Conservation (phyloP, 2,329 filamentous ascomycete species). For the Sarocladium strictum region DNA sequence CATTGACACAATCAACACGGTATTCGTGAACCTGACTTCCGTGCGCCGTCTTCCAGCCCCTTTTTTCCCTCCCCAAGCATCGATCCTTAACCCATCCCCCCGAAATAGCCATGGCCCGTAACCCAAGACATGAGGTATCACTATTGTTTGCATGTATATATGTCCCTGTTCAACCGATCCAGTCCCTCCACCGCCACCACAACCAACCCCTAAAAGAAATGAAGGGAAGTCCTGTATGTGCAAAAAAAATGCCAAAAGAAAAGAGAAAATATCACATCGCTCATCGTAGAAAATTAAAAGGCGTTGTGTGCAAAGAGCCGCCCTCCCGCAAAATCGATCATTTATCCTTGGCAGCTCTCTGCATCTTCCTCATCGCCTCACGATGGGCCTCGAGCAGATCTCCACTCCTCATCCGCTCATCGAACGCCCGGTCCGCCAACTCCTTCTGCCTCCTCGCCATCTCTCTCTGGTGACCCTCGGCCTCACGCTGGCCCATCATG, state of each 20-base stretch:
- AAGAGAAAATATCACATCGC: background rate
- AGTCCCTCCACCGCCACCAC: background rate
- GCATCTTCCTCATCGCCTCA: constrained; percentile 75
- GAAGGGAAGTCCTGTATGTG: background rate
- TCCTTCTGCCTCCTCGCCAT: constrained; percentile 52
- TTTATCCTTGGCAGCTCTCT: constrained; percentile 39
- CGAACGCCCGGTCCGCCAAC: constrained; percentile 57
- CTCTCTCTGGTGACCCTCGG: constrained; percentile 54
- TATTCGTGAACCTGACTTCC: background rate
- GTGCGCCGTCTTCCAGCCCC: background rate
- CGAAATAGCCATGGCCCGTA: background rate
- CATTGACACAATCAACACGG: background rate
- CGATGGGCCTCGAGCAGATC: constrained; percentile 72
- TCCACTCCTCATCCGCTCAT: constrained; percentile 69
- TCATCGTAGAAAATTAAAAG: background rate
- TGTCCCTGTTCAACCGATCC: background rate
- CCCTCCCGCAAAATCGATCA: no score
- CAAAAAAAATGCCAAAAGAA: background rate
- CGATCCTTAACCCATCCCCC: background rate
- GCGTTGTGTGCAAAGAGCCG: background rate
- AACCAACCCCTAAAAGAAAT: background rate
- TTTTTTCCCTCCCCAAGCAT: background rate
- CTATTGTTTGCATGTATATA: background rate
- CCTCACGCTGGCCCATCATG: constrained; percentile 57
- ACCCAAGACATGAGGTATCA: constrained; percentile 5